Evolutionary conservation across 805 yeast genomes (phyloP).

Genomic region (Lachancea fermentati): DNA sequence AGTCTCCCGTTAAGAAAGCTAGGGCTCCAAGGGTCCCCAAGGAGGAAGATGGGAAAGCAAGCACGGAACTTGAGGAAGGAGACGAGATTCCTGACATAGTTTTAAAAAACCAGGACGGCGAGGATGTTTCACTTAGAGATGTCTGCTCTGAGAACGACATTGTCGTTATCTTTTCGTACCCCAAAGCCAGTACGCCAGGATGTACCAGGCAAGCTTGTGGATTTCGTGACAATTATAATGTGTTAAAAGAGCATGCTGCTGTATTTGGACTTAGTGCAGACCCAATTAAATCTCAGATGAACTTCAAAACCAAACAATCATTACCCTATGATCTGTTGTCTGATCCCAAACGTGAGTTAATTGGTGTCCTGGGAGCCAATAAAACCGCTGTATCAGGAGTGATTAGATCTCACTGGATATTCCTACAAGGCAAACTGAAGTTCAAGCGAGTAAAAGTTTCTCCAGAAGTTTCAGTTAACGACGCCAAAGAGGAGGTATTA

Average conservation of each 20-base stretch:
- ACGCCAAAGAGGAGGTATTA: conserved; percentile 54
- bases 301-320: conserved; percentile 64
- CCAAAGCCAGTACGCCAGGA: conserved; percentile 92
- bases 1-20: conserved; percentile 23
- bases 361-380: conserved; percentile 75
- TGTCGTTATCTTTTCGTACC: conserved; percentile 68
- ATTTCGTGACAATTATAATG: conserved; percentile 59
- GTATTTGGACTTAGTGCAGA: conserved; percentile 85
- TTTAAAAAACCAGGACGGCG: conserved; percentile 65
- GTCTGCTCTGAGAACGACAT: conserved; percentile 38
- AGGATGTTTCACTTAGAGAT: conserved; percentile 45
- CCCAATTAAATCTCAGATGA: conserved; percentile 68
- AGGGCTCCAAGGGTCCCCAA: conserved; percentile 16
- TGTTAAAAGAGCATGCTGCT: conserved; percentile 35
- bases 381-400: conserved; percentile 67
- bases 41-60: conserved; percentile 6
- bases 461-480: conserved; percentile 53
- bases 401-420: conserved; percentile 88
- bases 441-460: conserved; percentile 36
- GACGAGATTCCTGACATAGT: conserved; percentile 61
- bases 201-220: conserved; percentile 95
- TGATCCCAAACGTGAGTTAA: conserved; percentile 67
- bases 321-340: conserved; percentile 69
- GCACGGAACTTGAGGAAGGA: conserved; percentile 41
- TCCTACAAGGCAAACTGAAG: conserved; percentile 65